These are phyloP conservation scores for Ophiostoma montium DNA, from an alignment of 2,329 filamentous ascomycete genomes.

Conservation along the genomic window DNA sequence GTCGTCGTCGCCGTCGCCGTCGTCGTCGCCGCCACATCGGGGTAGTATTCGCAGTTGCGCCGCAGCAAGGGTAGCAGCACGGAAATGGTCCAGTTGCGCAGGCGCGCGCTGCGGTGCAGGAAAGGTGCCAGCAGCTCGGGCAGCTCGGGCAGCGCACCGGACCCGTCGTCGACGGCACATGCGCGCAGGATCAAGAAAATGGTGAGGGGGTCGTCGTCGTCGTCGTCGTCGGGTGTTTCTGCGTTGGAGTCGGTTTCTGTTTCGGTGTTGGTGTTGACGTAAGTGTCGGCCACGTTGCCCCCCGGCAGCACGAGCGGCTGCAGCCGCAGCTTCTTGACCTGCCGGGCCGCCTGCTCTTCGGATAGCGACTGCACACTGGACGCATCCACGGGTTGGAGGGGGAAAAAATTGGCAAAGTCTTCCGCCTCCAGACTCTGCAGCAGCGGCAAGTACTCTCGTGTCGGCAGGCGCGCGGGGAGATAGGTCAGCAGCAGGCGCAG, in stretches of 20 bases:
- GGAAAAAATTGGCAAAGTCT: slow-evolving; percentile 17
- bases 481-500: slow-evolving; percentile 64
- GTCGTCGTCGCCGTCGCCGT: no score
- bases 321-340: slow-evolving; percentile 48
- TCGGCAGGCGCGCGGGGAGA: slow-evolving; percentile 56
- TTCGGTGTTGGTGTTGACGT: no score
- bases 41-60: slow-evolving; percentile 57
- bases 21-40: no score
- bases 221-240: slow-evolving; percentile 22
- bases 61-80: slow-evolving; percentile 54
- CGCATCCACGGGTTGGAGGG: slow-evolving; percentile 35
- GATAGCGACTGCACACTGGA: slow-evolving; percentile 42
- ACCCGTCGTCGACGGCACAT: slow-evolving; percentile 54
- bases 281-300: background rate
- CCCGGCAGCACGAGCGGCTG: slow-evolving; percentile 37
- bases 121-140: slow-evolving; percentile 57
- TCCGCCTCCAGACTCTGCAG: slow-evolving; percentile 41
- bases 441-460: slow-evolving; percentile 47
- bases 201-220: slow-evolving; percentile 21
- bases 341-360: slow-evolving; percentile 49
- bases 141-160: slow-evolving; percentile 55
- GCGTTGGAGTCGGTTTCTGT: slow-evolving; percentile 28
- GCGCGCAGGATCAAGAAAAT: slow-evolving; percentile 55
- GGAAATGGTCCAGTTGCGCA: slow-evolving; percentile 56
- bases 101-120: slow-evolving; percentile 41